Evolutionary conservation across 148 eudicot species (phyloP).

Genomic region (Silene conica): DNA sequence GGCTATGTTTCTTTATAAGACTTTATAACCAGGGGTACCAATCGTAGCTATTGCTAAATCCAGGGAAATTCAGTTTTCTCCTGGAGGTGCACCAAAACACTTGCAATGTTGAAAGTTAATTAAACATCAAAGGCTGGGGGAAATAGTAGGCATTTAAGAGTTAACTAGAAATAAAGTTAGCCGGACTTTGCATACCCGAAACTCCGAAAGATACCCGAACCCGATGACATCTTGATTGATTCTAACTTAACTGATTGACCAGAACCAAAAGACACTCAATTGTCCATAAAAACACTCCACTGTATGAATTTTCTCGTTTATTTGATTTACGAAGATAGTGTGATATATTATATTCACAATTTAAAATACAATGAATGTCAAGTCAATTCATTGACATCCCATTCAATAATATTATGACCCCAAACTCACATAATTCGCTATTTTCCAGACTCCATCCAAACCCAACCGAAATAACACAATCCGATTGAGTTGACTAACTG

Average conservation of each 20-base stretch:
- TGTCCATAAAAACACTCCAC: not conserved
- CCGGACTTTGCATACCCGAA: not conserved
- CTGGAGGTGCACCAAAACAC: not conserved
- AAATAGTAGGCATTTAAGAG: too few relatives aligned
- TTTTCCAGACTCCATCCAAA: not conserved
- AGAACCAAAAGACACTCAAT: not conserved
- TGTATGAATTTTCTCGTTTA: not conserved
- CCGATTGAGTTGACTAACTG: not conserved
- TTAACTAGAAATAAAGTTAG: too few relatives aligned
- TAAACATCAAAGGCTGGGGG: not conserved
- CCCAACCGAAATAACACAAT: not conserved
- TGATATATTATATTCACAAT: not conserved
- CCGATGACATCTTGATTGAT: not conserved
- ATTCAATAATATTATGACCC: not conserved
- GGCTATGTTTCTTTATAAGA: too few relatives aligned
- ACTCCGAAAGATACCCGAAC: not conserved
- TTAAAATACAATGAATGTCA: not conserved
- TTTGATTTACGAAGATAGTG: not conserved
- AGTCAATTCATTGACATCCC: too few relatives aligned
- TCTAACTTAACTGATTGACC: not conserved
- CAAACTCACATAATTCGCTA: not conserved
- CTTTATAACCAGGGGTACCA: too few relatives aligned
- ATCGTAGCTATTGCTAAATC: too few relatives aligned
- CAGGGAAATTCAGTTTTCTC: not conserved
- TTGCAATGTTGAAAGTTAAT: not conserved